Evolutionary conservation across 306 rosid genomes (phyloP), one percentile per base, ranked within the genome.

Genomic region (Boehmeria nivea): DNA sequence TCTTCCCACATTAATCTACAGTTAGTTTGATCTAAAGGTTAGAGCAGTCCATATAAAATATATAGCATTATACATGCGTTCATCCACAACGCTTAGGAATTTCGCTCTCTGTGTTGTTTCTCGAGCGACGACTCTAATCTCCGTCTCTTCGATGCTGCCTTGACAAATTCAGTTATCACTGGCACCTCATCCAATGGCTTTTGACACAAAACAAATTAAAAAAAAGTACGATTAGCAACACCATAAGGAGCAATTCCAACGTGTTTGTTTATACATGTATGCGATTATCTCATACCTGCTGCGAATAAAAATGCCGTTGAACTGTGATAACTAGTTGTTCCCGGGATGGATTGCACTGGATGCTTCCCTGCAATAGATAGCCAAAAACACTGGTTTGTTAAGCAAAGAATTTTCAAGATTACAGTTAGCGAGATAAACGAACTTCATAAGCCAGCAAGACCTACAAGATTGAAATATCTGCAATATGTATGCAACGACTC

Each of bases 401-500:
- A 48, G n/a, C n/a, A n/a, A n/a, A n/a, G n/a, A n/a, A n/a, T n/a
- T n/a, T 9, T 48, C 26, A 6, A 16, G 3, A 20, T 20, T 8
- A 21, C 8, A 13, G 19, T 21, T 25, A 47, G 24, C 13, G 17
- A 26, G 33, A 25, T 16, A 22, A 44, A n/a, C 3, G 14, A 49
- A 27, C 17, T 51, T 56, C 28, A 65, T 54, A 21, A 52, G 18
- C 49, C 25, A 44, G 72, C 28, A 59, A 43, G 42, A 68, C 86
- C n/a, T 59, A 83, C 89, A 19, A 83, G 89, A 67, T 79, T 74
- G 64, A 65, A 83, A 65, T 73, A 78, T 65, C 79, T 68, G 81
- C 78, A 73, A 39, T 83, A 83, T 73, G 74, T 76, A 77, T 76
- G 66, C 73, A 83, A 74, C 7, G 86, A 71, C 51, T 74, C 78